Evolutionary conservation across 2,329 filamentous ascomycete species (phyloP).

Genomic region (Aspergillus jensenii): DNA sequence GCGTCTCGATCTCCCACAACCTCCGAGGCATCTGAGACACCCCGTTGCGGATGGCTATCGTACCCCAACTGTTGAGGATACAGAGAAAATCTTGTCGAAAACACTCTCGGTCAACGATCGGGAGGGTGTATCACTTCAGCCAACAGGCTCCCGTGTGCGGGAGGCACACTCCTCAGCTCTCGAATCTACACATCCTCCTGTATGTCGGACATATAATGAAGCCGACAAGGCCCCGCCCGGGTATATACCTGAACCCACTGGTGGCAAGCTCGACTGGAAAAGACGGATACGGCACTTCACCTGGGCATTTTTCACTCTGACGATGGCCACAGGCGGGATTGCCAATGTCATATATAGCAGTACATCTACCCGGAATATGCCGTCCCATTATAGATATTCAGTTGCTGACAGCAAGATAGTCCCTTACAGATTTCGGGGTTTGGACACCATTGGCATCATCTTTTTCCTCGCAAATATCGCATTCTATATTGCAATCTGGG

Average conservation of each 20-base stretch:
- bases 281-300: slow-evolving; percentile 63
- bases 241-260: slow-evolving; percentile 16
- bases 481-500: slow-evolving; percentile 63
- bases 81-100: slow-evolving; percentile 25
- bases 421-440: slow-evolving; percentile 56
- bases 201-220: slow-evolving; percentile 20
- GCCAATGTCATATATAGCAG: slow-evolving; percentile 60
- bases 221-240: slow-evolving; percentile 18
- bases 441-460: slow-evolving; percentile 59
- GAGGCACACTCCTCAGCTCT: slow-evolving; percentile 31
- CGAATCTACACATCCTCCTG: slow-evolving; percentile 24
- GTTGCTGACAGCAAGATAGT: slow-evolving; percentile 33
- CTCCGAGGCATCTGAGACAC: slow-evolving; percentile 35
- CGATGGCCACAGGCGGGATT: slow-evolving; percentile 61
- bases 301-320: slow-evolving; percentile 79
- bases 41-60: slow-evolving; percentile 46
- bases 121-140: slow-evolving; percentile 12
- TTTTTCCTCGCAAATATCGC: slow-evolving; percentile 64
- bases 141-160: slow-evolving; percentile 15
- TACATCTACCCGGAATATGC: slow-evolving; percentile 35
- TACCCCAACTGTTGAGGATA: slow-evolving; percentile 47
- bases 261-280: slow-evolving; percentile 45
- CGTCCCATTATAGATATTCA: not conserved
- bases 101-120: slow-evolving; percentile 11
- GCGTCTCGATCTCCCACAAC: slow-evolving; percentile 17